Percentiles rank a stretch among this genome's conserved stretches.
phyloP scores from a whole-genome alignment of 176 grass and related monocot genomes.

The Tillandsia leiboldiana region DNA sequence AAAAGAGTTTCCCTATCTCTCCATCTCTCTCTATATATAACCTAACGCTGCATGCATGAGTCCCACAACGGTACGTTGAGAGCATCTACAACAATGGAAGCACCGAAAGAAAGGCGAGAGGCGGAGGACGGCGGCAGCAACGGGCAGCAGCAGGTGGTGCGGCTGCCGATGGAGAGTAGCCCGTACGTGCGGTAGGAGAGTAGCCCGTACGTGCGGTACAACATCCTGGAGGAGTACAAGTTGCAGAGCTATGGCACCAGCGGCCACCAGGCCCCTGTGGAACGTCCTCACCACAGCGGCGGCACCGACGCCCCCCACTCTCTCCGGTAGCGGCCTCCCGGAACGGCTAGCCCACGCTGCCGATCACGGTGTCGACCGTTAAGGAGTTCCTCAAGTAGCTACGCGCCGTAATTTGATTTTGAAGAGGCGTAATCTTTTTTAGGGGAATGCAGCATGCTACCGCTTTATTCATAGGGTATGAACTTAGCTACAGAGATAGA shows the following conservation, averaged over 20 bases:
- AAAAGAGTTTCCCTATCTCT: no score
- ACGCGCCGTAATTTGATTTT: conserved; percentile 47
- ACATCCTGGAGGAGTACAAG: conserved; percentile 68
- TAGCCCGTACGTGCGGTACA: conserved; percentile 74
- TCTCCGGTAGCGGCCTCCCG: conserved; percentile 28
- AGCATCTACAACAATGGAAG: conserved; percentile 25
- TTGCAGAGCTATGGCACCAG: conserved; percentile 53
- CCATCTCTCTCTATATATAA: background rate
- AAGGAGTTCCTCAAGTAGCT: background rate
- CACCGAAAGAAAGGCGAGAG: conserved; percentile 22
- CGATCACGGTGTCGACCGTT: background rate
- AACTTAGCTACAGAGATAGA: no score
- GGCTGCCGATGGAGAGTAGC: conserved; percentile 58
- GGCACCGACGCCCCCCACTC: conserved; percentile 54
- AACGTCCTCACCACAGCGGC: conserved; percentile 29
- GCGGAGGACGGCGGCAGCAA: conserved; percentile 2
- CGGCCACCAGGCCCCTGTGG: conserved; percentile 49
- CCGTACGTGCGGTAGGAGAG: conserved; percentile 78
- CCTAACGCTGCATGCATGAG: background rate
- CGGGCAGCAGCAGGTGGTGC: conserved; percentile 17
- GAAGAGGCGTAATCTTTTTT: conserved; percentile 42
- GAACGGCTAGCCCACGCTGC: background rate
- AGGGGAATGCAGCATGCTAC: no score
- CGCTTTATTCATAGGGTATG: no score
- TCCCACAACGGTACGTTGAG: background rate